Conservation (phyloP, 306 rosid species). For the Mimosa bimucronata region DNA sequence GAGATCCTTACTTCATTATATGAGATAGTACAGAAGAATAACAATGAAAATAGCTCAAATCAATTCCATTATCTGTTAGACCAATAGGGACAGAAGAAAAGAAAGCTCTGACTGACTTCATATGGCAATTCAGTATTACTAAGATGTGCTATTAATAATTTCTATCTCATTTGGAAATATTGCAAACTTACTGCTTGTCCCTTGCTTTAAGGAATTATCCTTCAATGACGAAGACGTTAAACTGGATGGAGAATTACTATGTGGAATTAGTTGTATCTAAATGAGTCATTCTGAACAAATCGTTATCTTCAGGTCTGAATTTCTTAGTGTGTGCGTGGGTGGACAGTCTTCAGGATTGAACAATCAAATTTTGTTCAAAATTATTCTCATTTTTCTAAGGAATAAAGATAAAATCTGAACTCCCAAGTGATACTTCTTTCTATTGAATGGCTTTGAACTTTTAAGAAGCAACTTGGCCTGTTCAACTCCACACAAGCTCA, state of each 20-base stretch:
- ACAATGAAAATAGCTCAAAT: too few relatives aligned
- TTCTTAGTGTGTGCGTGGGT: too few relatives aligned
- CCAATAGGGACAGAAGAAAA: background rate
- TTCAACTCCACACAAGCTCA: too few relatives aligned
- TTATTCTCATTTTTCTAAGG: background rate
- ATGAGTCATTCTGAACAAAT: background rate
- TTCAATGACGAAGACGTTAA: background rate
- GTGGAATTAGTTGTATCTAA: background rate
- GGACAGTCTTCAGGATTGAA: background rate
- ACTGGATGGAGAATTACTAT: background rate
- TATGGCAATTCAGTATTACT: background rate
- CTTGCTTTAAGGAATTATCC: too few relatives aligned
- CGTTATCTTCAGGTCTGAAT: too few relatives aligned
- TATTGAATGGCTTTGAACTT: background rate
- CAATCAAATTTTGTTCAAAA: background rate
- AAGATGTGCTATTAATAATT: background rate
- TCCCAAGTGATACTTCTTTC: background rate
- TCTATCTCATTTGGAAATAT: background rate
- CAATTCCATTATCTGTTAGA: too few relatives aligned
- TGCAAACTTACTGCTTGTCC: slow-evolving; percentile 75
- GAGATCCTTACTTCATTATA: too few relatives aligned
- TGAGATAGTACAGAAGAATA: too few relatives aligned
- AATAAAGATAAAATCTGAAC: background rate
- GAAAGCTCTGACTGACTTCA: background rate
- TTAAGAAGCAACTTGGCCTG: background rate